A percentile compares a stretch with the other conserved stretches of the same genome.
Evolutionary conservation across 139 green algal genomes (phyloP).

Genomic region (Chara braunii): DNA sequence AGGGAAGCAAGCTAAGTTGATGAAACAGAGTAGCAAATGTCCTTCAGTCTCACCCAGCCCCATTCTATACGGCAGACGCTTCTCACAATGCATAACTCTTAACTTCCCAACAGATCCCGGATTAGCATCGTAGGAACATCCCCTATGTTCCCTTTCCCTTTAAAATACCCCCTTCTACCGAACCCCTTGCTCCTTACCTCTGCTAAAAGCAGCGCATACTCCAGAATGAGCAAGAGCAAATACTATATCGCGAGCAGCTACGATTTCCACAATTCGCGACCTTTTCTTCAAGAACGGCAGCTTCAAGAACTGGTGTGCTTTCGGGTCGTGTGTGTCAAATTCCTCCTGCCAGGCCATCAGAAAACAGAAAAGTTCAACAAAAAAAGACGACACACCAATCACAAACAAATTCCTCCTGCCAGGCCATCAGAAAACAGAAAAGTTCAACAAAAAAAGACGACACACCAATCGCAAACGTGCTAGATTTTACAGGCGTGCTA

Average conservation of each 20-base stretch:
- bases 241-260: conserved; percentile 42
- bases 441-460: neutral
- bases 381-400: neutral
- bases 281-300: conserved; percentile 46
- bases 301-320: conserved; percentile 23
- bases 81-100: too few relatives aligned
- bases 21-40: too few relatives aligned
- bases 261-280: conserved; percentile 48
- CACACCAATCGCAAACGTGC: conserved; percentile 1
- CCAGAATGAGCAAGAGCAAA: conserved; percentile 50
- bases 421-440: neutral
- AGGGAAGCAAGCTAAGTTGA: too few relatives aligned
- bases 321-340: conserved; percentile 44
- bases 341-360: too few relatives aligned
- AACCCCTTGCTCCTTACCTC: too few relatives aligned
- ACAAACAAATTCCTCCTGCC: neutral
- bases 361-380: neutral
- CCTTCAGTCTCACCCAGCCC: too few relatives aligned
- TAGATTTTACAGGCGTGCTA: neutral
- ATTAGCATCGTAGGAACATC: too few relatives aligned
- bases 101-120: too few relatives aligned
- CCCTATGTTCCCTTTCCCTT: too few relatives aligned
- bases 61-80: too few relatives aligned
- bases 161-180: too few relatives aligned
- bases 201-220: conserved; percentile 42